These are phyloP conservation scores for Daedalea quercina DNA, from an alignment of 768 basidiomycete species.

Conservation along the genomic window DNA sequence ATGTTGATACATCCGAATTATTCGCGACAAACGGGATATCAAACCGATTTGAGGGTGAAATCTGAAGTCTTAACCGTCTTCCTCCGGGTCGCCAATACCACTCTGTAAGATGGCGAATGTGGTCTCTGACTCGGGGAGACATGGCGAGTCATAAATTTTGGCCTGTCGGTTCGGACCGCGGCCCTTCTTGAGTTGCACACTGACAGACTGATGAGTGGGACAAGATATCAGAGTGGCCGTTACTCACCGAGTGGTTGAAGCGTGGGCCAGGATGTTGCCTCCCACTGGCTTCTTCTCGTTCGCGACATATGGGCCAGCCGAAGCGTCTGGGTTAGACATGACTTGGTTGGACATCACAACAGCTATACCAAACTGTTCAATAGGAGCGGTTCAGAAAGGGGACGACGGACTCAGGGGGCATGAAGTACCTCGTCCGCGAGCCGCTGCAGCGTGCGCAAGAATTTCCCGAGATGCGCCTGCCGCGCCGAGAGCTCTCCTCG, in stretches of 20 bases:
- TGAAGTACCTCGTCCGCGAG: slow-evolving; percentile 85
- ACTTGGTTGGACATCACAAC: slow-evolving; percentile 98
- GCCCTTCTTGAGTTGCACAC: slow-evolving; percentile 87
- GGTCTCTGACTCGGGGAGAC: slow-evolving; percentile 93
- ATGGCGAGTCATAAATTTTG: slow-evolving; percentile 97
- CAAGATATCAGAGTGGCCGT: neutral
- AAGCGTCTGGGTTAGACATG: slow-evolving; percentile 97
- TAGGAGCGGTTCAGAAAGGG: slow-evolving; percentile 9
- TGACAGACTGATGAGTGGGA: slow-evolving; percentile 20
- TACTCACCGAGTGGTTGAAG: slow-evolving; percentile 84
- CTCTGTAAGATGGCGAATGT: slow-evolving; percentile 89
- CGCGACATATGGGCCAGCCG: slow-evolving; percentile 78
- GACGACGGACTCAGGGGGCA: too few species aligned
- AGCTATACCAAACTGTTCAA: slow-evolving; percentile 84
- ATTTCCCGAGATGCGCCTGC: slow-evolving; percentile 94
- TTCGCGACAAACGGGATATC: too few species aligned
- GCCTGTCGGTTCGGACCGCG: slow-evolving; percentile 89
- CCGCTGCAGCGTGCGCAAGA: slow-evolving; percentile 86
- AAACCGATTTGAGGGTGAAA: too few species aligned
- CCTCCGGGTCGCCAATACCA: slow-evolving; percentile 93
- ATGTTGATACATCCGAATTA: too few species aligned
- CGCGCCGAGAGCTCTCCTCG: slow-evolving; percentile 92
- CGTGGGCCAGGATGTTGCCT: slow-evolving; percentile 98
- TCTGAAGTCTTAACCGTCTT: slow-evolving; percentile 38
- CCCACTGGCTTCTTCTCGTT: slow-evolving; percentile 99